These are phyloP conservation scores for Wickerhamomyces silvicola DNA, from an alignment of 805 yeast species.

Conservation along the genomic window DNA sequence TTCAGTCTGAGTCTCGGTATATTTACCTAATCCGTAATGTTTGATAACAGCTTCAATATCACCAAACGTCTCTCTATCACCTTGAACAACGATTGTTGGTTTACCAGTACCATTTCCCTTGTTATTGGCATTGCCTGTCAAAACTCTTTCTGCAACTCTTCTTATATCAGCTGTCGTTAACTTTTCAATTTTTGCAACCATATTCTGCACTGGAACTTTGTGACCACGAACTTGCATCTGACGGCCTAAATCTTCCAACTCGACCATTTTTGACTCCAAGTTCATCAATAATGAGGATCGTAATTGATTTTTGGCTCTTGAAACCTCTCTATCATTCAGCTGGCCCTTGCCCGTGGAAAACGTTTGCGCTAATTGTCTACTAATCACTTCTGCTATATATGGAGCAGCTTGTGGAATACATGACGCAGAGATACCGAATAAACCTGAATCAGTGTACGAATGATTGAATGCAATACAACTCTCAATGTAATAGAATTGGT, in stretches of 20 bases:
- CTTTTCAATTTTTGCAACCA: constrained; percentile 69
- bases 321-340: constrained; percentile 64
- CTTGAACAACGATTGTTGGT: constrained; percentile 89
- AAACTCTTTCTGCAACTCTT: constrained; percentile 65
- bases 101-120: constrained; percentile 46
- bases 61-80: constrained; percentile 79
- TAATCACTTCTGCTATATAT: constrained; percentile 73
- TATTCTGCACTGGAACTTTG: constrained; percentile 68
- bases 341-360: constrained; percentile 53
- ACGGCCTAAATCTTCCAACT: constrained; percentile 90
- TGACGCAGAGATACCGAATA: constrained; percentile 83
- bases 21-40: constrained; percentile 53
- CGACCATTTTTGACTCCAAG: constrained; percentile 87
- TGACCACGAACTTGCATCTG: constrained; percentile 83
- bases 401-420: constrained; percentile 85
- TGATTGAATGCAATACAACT: constrained; percentile 85
- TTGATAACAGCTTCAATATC: constrained; percentile 64
- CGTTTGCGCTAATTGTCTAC: constrained; percentile 49
- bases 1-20: constrained; percentile 3
- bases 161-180: constrained; percentile 64
- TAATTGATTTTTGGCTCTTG: constrained; percentile 88
- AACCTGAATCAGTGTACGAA: constrained; percentile 82
- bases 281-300: constrained; percentile 86
- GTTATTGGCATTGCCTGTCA: constrained; percentile 55
- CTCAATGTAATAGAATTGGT: constrained; percentile 87